Percentiles rank a stretch among this genome's conserved stretches.
Conservation (phyloP, 805 yeast genomes). For the Lachancea nothofagi region DNA sequence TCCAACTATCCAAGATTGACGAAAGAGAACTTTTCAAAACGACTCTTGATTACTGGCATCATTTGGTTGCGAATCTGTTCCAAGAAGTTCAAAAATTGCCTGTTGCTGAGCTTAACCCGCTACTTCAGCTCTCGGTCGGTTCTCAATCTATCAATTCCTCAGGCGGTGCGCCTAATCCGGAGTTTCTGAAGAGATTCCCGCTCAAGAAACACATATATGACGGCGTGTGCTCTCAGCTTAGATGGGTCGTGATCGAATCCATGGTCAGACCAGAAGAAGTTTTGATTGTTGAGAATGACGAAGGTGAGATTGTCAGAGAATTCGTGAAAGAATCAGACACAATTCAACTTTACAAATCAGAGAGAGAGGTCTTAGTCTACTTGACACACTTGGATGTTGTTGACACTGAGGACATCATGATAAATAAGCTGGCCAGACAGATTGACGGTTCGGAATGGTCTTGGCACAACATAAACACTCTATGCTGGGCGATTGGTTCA, state of each 20-base stretch:
- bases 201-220: constrained; percentile 81
- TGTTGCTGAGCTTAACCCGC: constrained; percentile 62
- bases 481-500: constrained; percentile 99
- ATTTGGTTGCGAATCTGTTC: constrained; percentile 74
- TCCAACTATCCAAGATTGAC: constrained; percentile 81
- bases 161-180: constrained; percentile 86
- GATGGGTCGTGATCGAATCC: constrained; percentile 91
- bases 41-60: constrained; percentile 91
- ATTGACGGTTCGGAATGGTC: constrained; percentile 98
- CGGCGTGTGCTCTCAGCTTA: constrained; percentile 70
- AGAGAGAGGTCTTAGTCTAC: constrained; percentile 93
- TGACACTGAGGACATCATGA: constrained; percentile 92
- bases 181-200: constrained; percentile 66
- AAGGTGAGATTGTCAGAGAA: constrained; percentile 97
- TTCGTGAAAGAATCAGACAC: constrained; percentile 97
- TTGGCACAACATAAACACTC: constrained; percentile 94
- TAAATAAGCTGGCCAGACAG: constrained; percentile 83
- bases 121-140: constrained; percentile 59
- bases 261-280: constrained; percentile 99
- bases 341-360: constrained; percentile 86
- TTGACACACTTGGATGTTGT: constrained; percentile 91
- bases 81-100: constrained; percentile 83
- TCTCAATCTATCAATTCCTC: constrained; percentile 36
- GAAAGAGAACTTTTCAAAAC: constrained; percentile 96
- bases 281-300: constrained; percentile 93